Base-by-base conservation (phyloP, 805 yeast genomes). In the Helenozyma rhizophorensis region DNA sequence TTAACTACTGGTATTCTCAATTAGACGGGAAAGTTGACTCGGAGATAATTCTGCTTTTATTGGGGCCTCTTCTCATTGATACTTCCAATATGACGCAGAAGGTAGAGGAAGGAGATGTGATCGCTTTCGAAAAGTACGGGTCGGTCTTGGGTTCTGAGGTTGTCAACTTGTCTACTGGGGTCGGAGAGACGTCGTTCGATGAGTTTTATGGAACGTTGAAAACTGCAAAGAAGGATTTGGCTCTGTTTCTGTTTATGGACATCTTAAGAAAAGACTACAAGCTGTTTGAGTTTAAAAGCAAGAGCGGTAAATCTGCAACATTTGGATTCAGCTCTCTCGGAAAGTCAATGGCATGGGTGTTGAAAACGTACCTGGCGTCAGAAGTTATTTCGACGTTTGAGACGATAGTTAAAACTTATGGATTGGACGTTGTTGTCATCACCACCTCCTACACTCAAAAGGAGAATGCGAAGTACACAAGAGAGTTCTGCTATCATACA, bases 261-360 rank as follows among this genome's bases (percentile, higher is more conserved):
- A 56, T 93, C 6, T 61, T 93, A 24, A 64, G 80, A 27, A 89
- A 88, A 55, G 98, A 90, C 53, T 90, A 84, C 58, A 90, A 90
- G 53, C 77, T 76, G 48, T 88, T 82, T 62, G 36, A 40, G n/a
- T 50, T 53, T 28, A 37, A 43, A 16, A 65, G 57, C 8, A 56
- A 47, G 12, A 45, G 49, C 8, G 52, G 52, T 4, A 50, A 49
- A 7, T 11, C 28, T 2, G 47, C 45, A 1, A 56, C 42, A 4
- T 65, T 87, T 9, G 97, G 97, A 0, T 81, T 90, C 48, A 74
- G 89, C 28, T 82, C 96, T 0, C 60, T 81, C 8, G 84, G 82
- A 2, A 80, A 75, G 52, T 68, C 86, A 0, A 55, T 82, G 18
- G 57, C 60, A 5, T 82, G 83, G 78, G 43, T 84, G 0, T 41